Percentiles rank a stretch among this genome's conserved stretches.
Evolutionary conservation across 495 filamentous ascomycete species (phyloP).

Genomic region (Penicillium angulare): DNA sequence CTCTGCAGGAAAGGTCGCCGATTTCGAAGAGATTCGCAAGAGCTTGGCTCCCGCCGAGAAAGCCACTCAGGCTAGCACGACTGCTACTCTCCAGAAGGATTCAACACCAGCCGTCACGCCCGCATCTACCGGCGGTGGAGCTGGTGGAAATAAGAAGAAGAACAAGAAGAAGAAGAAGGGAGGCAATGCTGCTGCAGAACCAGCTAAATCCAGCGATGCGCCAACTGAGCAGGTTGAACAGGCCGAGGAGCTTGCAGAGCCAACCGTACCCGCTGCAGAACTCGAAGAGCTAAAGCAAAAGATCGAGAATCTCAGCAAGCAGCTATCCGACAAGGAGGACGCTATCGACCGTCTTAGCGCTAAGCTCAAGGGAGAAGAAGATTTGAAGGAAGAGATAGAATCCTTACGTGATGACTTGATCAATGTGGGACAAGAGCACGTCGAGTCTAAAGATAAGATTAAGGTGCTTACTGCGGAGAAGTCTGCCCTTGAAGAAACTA

Average conservation of each 20-base stretch:
- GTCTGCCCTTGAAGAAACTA: conserved; percentile 56
- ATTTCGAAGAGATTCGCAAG: conserved; percentile 39
- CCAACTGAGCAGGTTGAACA: conserved; percentile 16
- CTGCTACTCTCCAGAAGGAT: conserved; percentile 20
- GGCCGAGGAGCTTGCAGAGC: conserved; percentile 20
- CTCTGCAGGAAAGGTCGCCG: conserved; percentile 25
- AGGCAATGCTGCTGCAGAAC: conserved; percentile 48
- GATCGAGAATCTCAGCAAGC: conserved; percentile 55
- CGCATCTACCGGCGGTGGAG: conserved; percentile 14
- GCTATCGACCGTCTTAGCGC: conserved; percentile 63
- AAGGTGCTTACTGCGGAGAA: conserved; percentile 65
- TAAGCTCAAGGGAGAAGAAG: conserved; percentile 74
- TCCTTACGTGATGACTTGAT: conserved; percentile 74
- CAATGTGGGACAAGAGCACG: conserved; percentile 73
- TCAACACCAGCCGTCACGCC: conserved; percentile 22
- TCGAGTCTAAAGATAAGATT: conserved; percentile 76
- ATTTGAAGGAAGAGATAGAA: conserved; percentile 82
- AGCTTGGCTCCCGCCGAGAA: conserved; percentile 26
- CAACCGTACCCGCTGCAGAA: conserved; percentile 9
- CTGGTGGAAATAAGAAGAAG: conserved; percentile 62
- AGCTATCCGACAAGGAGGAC: conserved; percentile 67
- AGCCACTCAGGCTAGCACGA: conserved; percentile 3
- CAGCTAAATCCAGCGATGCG: conserved; percentile 31
- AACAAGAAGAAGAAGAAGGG: conserved; percentile 92
- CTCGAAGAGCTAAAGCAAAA: conserved; percentile 49